Base-by-base conservation (phyloP, 2,329 filamentous ascomycete genomes). In the Ploettnerulaceae sp. region DNA sequence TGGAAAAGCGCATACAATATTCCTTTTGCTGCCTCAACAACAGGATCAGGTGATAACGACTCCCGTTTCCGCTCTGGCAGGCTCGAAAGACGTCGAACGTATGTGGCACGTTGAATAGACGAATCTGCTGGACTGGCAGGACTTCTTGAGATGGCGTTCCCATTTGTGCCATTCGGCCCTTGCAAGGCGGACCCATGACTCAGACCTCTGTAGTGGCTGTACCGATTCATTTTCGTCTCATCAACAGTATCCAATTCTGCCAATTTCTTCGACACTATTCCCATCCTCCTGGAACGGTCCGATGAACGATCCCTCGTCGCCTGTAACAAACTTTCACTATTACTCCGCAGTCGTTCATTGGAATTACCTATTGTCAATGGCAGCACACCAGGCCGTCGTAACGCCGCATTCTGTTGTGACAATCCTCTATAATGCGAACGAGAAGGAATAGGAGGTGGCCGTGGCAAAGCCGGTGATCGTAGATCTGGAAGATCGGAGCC, bases 381-480 rank as follows among this genome's bases (percentile, higher is more conserved):
- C 66, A 86, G 81, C n/a, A 89, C 76, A 2, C 82, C 80, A 1
- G 89, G 86, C 47, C 84, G 75, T 46, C 86, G 79, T 35, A 81
- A 70, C 5, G 77, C 69, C 5, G 67, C 61, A 48, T 75, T 85
- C 53, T 86, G 81, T 56, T 85, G 81, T 2, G 84, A 88, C 3
- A 84, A 69, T 1, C 82, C 82, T 22, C 90, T 81, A 56, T 87
- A 88, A 64, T 95, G 89, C 3, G 89, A 93, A 50, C 85, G 78
- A 4, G 79, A 78, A 0, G 89, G 89, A 49, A 95, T 86, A 0
- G 86, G 86, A 2, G 90, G 88, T 21, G 85, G 75, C 25, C 84
- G 78, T 15, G 73, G 70, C 8, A 78, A 67, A 28, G 75, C 81
- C 11, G 86, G 86, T 3, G 86, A 91, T 53, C 81, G 79, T 33